Evolutionary conservation across 495 filamentous ascomycete genomes (phyloP), one percentile per base, ranked within the genome.

Genomic region (Aspergillus asperescens): DNA sequence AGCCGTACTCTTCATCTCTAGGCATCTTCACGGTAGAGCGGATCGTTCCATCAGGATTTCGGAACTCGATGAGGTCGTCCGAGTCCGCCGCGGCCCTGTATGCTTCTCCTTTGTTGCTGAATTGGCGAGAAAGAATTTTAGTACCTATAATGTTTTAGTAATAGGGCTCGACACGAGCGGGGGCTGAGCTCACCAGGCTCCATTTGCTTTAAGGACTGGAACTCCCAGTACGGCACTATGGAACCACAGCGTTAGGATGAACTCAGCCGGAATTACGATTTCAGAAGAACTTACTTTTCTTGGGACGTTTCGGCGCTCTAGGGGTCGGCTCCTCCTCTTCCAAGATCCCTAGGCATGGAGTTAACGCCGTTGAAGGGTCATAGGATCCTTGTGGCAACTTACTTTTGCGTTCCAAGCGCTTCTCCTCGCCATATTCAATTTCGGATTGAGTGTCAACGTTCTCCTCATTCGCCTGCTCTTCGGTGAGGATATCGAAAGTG

Each of bases 391-490:
- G 42, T 3, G n/a, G n/a, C 32, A 43, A 68, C 69, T 64, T 65
- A 75, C 89, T 85, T 59, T 89, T 89, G 42, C 93, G 79, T 65
- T 95, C 90, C 39, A 82, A 77, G 63, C 87, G 81, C 73, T 96
- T 97, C 48, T 81, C 74, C 52, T 85, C 84, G 35, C 94, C 93
- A 70, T 92, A 98, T 7, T 86, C 83, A 41, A 86, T 73, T 68
- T 98, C 93, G 37, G 88, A 87, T 12, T 79, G 75, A 0, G 91
- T 85, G 64, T 98, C 93, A n/a, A 92, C 81, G 60, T 98, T 97
- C 69, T 98, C 93, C 23, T 76, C 66, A 7, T 80, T 84, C 40
- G 87, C 87, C 61, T 95, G 80, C 22, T 89, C 87, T 32, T 83
- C 71, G 0, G 82, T 87, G 70, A 98, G 75, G 61, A 81, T 78